Evolutionary conservation across 345 rosid genomes (phyloP).

Genomic region (Boechera retrofracta): DNA sequence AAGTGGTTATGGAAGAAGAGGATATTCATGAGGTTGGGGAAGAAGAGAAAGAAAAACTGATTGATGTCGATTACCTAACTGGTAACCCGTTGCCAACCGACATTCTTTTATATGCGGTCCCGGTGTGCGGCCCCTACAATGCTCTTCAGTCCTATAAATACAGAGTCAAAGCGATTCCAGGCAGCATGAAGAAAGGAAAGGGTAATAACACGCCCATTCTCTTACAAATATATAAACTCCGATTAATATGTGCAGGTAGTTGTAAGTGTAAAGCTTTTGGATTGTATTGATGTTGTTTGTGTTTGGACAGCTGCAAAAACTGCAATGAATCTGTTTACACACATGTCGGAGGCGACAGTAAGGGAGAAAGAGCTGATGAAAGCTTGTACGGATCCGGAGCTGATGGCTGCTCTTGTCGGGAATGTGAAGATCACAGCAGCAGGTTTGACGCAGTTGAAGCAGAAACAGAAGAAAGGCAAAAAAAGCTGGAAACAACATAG

Average conservation of each 20-base stretch:
- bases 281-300: conserved; percentile 13
- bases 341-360: conserved; percentile 72
- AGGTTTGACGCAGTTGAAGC: conserved; percentile 92
- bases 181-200: conserved; percentile 92
- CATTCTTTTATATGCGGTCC: conserved; percentile 80
- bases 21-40: conserved; percentile 90
- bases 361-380: conserved; percentile 98
- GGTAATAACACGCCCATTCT: conserved; percentile 50
- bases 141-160: conserved; percentile 90
- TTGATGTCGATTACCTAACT: conserved; percentile 86
- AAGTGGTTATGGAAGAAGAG: conserved; percentile 89
- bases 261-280: background rate
- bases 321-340: conserved; percentile 90
- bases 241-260: background rate
- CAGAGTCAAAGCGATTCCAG: conserved; percentile 88
- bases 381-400: conserved; percentile 93
- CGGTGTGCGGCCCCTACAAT: conserved; percentile 93
- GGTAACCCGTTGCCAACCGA: conserved; percentile 83
- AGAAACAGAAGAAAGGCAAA: conserved; percentile 92
- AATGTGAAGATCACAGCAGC: conserved; percentile 91
- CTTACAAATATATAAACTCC: background rate
- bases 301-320: conserved; percentile 75
- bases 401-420: conserved; percentile 88
- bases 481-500: conserved; percentile 53
- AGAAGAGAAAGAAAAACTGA: conserved; percentile 86